These are phyloP conservation scores for Boeremia exigua DNA, from an alignment of 2,329 filamentous ascomycete genomes.

Conservation along the genomic window DNA sequence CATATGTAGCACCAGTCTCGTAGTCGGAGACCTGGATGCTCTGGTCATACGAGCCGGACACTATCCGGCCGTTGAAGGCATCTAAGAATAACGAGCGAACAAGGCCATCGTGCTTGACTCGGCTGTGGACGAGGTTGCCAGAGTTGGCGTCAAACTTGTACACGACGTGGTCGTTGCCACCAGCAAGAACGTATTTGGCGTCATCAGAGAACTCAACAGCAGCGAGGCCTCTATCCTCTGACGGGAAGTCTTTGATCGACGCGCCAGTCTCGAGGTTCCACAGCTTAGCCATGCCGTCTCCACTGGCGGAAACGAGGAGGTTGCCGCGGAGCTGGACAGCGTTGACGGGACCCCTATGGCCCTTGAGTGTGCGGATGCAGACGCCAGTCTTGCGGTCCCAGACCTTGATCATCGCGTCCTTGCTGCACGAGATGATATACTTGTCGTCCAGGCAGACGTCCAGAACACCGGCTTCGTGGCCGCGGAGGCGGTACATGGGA, in stretches of 20 bases:
- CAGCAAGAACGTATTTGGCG: conserved; percentile 89
- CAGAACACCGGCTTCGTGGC: conserved; percentile 86
- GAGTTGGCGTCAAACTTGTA: conserved; percentile 96
- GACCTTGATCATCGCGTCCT: conserved; percentile 91
- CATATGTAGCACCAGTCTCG: conserved; percentile 75
- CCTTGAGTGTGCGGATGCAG: conserved; percentile 78
- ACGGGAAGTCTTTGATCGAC: conserved; percentile 87
- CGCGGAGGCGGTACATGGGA: conserved; percentile 76
- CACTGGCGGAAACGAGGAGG: conserved; percentile 89
- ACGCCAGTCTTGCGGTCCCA: conserved; percentile 85
- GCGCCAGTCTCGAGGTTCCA: conserved; percentile 93
- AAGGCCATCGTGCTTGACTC: conserved; percentile 82
- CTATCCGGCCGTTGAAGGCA: conserved; percentile 79
- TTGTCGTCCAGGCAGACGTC: conserved; percentile 92
- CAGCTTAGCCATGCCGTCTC: conserved; percentile 90
- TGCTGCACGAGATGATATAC: conserved; percentile 96
- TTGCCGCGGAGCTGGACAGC: conserved; percentile 94
- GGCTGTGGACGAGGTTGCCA: conserved; percentile 79
- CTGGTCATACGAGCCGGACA: conserved; percentile 93
- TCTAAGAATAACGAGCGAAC: conserved; percentile 93
- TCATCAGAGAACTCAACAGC: conserved; percentile 97
- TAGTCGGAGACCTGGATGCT: conserved; percentile 96
- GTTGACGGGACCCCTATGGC: conserved; percentile 92
- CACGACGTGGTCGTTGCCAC: conserved; percentile 93
- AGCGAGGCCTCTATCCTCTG: conserved; percentile 90